phyloP scores from a whole-genome alignment of 306 rosid genomes.

The Cercis canadensis region DNA sequence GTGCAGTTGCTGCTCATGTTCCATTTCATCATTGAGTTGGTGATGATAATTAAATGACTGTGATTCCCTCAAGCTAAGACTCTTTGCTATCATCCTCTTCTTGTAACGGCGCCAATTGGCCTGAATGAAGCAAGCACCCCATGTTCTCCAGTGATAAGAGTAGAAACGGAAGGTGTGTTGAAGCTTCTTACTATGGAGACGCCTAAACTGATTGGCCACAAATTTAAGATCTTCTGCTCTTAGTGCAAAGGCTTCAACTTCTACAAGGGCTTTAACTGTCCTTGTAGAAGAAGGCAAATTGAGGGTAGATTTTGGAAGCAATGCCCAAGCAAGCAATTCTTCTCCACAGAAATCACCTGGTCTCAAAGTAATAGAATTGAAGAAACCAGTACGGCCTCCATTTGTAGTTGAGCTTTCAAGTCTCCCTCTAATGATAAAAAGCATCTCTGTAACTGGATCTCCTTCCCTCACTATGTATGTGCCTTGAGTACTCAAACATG shows the following conservation, averaged over 20 bases:
- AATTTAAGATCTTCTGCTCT: constrained; percentile 93
- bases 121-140: constrained; percentile 96
- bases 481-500: constrained; percentile 78
- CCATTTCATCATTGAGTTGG: constrained; percentile 40
- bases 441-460: constrained; percentile 92
- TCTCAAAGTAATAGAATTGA: constrained; percentile 72
- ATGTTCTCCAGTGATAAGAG: constrained; percentile 95
- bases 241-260: constrained; percentile 92
- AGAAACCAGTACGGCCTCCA: constrained; percentile 93
- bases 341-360: constrained; percentile 97
- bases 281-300: constrained; percentile 93
- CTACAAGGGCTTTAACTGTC: constrained; percentile 75
- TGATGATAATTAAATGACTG: constrained; percentile 42
- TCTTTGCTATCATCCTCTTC: constrained; percentile 60
- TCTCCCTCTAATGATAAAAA: constrained; percentile 81
- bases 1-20: constrained; percentile 32
- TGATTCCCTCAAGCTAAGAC: constrained; percentile 63
- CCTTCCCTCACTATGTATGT: constrained; percentile 90
- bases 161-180: constrained; percentile 93
- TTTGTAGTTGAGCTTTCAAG: constrained; percentile 94
- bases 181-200: constrained; percentile 89
- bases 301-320: constrained; percentile 82
- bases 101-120: constrained; percentile 81
- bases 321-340: constrained; percentile 94
- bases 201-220: constrained; percentile 87